A percentile compares a stretch with the other conserved stretches of the same genome.
These are phyloP conservation scores for Penicillium sp. DNA, from an alignment of 2,329 filamentous ascomycete genomes.

Conservation along the genomic window DNA sequence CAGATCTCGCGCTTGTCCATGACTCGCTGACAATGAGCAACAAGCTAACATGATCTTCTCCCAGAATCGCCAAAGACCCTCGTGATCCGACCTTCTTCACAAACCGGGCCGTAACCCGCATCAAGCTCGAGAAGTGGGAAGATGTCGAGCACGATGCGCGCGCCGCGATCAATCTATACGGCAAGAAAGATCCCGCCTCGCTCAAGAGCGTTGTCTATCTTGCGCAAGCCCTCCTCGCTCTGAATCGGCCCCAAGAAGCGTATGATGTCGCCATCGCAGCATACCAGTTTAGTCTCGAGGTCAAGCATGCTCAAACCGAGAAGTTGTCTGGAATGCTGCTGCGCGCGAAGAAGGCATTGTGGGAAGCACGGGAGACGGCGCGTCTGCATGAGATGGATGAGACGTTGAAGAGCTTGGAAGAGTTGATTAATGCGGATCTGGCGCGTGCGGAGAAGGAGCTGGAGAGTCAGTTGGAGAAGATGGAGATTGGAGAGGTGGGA, in stretches of 20 bases:
- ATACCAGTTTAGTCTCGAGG: constrained; percentile 67
- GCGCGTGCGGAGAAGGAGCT: constrained; percentile 41
- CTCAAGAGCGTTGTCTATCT: constrained; percentile 87
- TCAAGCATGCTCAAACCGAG: constrained; percentile 67
- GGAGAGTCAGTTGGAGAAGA: constrained; percentile 37
- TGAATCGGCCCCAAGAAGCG: constrained; percentile 72
- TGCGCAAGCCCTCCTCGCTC: constrained; percentile 76
- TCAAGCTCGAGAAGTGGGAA: constrained; percentile 73
- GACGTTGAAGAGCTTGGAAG: constrained; percentile 44
- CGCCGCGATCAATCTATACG: constrained; percentile 68
- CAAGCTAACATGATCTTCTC: background rate
- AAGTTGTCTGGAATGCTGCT: constrained; percentile 75
- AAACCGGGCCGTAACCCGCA: constrained; percentile 81
- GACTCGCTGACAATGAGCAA: background rate
- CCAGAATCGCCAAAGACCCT: constrained; percentile 74
- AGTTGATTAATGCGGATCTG: constrained; percentile 42
- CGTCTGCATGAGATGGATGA: constrained; percentile 50
- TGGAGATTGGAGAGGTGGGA: constrained; percentile 59
- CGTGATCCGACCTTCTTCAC: constrained; percentile 80
- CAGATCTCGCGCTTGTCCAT: background rate
- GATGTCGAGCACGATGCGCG: constrained; percentile 76
- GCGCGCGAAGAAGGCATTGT: constrained; percentile 79
- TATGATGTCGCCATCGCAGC: constrained; percentile 70
- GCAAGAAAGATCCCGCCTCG: constrained; percentile 52
- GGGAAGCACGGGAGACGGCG: constrained; percentile 69